A percentile compares a stretch with the other conserved stretches of the same genome.
Evolutionary conservation across 257 asterid species (phyloP).

Genomic region (Nicotiana undulata): DNA sequence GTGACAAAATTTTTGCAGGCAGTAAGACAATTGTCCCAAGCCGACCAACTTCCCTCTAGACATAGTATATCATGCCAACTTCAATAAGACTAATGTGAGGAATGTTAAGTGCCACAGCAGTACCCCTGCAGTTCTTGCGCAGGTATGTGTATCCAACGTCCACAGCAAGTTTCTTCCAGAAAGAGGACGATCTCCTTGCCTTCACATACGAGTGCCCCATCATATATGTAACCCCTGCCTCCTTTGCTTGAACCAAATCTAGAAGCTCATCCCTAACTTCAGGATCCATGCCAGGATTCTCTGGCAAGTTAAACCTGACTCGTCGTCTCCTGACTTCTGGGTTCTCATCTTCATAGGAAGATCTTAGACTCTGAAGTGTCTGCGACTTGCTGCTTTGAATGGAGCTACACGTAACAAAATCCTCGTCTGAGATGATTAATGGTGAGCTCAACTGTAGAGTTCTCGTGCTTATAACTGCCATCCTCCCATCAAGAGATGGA

Average conservation of each 20-base stretch:
- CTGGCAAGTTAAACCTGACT: slow-evolving; percentile 54
- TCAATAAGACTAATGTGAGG: slow-evolving; percentile 93
- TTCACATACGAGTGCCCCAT: slow-evolving; percentile 87
- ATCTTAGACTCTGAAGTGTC: slow-evolving; percentile 60
- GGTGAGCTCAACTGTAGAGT: slow-evolving; percentile 29
- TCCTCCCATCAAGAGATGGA: slow-evolving; percentile 69
- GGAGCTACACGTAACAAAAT: slow-evolving; percentile 21
- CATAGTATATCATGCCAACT: slow-evolving; percentile 93
- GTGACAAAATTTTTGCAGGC: neutral
- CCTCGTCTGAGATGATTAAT: slow-evolving; percentile 42
- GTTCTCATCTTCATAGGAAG: slow-evolving; percentile 63
- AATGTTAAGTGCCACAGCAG: slow-evolving; percentile 82
- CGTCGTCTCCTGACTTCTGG: slow-evolving; percentile 57
- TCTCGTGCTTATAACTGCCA: slow-evolving; percentile 84
- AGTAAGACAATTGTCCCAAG: neutral
- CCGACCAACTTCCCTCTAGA: slow-evolving; percentile 20
- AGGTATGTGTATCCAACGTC: slow-evolving; percentile 83
- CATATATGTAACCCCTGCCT: slow-evolving; percentile 84
- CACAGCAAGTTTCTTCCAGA: slow-evolving; percentile 58
- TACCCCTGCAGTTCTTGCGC: slow-evolving; percentile 85
- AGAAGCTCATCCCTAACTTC: slow-evolving; percentile 67
- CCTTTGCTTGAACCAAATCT: slow-evolving; percentile 82
- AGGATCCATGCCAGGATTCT: slow-evolving; percentile 51
- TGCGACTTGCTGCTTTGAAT: slow-evolving; percentile 64
- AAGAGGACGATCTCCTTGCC: slow-evolving; percentile 72